phyloP scores from a whole-genome alignment of 371 early-diverging fungal species.

The Paraphysoderma sedebokerense region DNA sequence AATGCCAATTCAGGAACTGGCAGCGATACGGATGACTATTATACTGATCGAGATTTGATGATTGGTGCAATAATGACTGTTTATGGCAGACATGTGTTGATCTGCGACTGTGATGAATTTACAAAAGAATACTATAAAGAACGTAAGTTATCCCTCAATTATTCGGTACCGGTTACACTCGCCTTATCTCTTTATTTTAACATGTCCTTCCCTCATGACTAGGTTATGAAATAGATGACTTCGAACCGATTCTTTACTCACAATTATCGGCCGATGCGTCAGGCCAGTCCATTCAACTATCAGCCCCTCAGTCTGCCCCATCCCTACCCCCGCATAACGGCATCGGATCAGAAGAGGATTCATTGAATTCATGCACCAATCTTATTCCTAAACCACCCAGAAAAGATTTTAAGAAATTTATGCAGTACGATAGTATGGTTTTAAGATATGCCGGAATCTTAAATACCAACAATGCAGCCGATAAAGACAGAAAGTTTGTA shows the following conservation, averaged over 20 bases:
- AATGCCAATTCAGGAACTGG: too few species aligned
- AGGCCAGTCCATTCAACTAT: not conserved
- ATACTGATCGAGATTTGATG: constrained; percentile 23
- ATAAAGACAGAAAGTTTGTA: constrained; percentile 28
- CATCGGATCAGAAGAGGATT: not conserved
- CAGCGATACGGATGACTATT: constrained; percentile 14
- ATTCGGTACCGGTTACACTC: too few species aligned
- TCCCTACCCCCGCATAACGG: not conserved
- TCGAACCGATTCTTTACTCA: not conserved
- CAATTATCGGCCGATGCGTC: not conserved
- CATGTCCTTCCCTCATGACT: not conserved
- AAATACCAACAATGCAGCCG: constrained; percentile 16
- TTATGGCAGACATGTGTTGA: constrained; percentile 29
- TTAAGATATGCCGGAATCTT: constrained; percentile 21
- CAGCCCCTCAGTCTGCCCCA: not conserved
- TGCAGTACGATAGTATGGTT: constrained; percentile 18
- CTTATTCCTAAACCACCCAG: constrained; percentile 4
- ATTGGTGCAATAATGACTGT: constrained; percentile 27
- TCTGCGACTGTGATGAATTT: constrained; percentile 38
- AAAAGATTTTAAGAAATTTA: constrained; percentile 20
- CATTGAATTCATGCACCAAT: not conserved
- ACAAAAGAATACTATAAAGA: constrained; percentile 26
- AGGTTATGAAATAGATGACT: not conserved
- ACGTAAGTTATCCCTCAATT: not conserved
- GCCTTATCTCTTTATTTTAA: not conserved